These are phyloP conservation scores for Aspergillus wentii DNA, from an alignment of 495 filamentous ascomycete genomes.

Conservation along the genomic window DNA sequence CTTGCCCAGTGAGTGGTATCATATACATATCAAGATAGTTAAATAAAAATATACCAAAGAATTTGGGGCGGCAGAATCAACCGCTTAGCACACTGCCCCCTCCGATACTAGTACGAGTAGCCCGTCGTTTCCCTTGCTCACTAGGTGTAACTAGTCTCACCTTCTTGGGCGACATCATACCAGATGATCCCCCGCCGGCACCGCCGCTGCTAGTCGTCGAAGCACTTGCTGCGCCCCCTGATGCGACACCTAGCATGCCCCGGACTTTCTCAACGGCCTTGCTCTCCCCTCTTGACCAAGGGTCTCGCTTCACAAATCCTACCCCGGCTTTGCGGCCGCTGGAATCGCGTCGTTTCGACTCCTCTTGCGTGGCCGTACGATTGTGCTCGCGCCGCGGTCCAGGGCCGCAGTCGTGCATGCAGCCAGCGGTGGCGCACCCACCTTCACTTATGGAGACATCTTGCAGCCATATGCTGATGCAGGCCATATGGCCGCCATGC, in stretches of 20 bases:
- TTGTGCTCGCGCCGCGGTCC: conserved; percentile 50
- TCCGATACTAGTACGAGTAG: conserved; percentile 20
- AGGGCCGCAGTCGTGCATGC: conserved; percentile 67
- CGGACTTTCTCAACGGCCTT: conserved; percentile 44
- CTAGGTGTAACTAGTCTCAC: conserved; percentile 40
- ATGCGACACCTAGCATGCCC: conserved; percentile 36
- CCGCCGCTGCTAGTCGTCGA: conserved; percentile 16
- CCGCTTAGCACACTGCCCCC: conserved; percentile 6
- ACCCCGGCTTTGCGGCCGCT: conserved; percentile 28
- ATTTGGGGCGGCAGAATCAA: conserved; percentile 1
- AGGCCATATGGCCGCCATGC: conserved; percentile 69
- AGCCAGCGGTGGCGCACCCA: conserved; percentile 69
- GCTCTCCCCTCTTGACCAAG: conserved; percentile 38
- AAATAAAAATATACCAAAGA: too few relatives aligned
- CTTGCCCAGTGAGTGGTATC: too few relatives aligned
- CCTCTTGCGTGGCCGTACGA: conserved; percentile 25
- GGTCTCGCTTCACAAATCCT: conserved; percentile 38
- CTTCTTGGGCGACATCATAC: conserved; percentile 38
- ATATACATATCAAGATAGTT: too few relatives aligned
- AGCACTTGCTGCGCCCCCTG: conserved; percentile 16
- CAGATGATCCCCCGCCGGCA: conserved; percentile 18
- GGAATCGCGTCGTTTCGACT: conserved; percentile 35
- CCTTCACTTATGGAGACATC: conserved; percentile 55
- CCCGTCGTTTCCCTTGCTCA: conserved; percentile 31
- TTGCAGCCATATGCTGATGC: conserved; percentile 62